phyloP scores from a whole-genome alignment of 495 filamentous ascomycete genomes.

The Podospora pseudoanserina region DNA sequence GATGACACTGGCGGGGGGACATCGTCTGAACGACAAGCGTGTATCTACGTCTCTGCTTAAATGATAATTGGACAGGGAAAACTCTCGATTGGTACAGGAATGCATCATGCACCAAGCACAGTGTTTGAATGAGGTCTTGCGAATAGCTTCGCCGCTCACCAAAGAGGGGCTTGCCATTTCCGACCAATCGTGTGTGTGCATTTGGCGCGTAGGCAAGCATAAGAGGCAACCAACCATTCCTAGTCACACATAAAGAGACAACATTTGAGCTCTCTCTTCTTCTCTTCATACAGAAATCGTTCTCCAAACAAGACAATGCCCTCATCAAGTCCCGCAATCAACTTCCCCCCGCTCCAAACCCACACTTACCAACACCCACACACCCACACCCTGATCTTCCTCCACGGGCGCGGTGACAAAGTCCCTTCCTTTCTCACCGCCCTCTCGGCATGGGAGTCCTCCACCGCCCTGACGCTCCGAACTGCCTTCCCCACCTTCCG shows the following conservation, averaged over 20 bases:
- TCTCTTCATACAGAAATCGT: neutral
- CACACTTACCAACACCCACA: neutral
- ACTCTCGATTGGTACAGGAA: neutral
- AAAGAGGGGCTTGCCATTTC: neutral
- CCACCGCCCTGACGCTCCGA: slow-evolving; percentile 19
- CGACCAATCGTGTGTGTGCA: neutral
- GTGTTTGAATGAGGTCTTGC: neutral
- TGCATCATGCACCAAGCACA: neutral
- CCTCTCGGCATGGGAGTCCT: slow-evolving; percentile 1
- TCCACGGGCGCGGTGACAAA: slow-evolving; percentile 5
- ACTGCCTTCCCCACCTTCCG: slow-evolving; percentile 30
- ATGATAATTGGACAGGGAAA: neutral
- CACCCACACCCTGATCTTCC: slow-evolving; percentile 7
- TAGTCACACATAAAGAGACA: neutral
- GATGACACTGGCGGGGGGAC: too few species aligned
- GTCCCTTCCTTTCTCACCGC: neutral
- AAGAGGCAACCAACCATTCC: neutral
- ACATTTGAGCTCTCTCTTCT: neutral
- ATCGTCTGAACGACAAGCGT: neutral
- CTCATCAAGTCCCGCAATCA: neutral
- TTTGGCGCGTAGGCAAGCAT: neutral
- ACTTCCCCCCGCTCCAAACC: neutral
- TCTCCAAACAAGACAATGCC: neutral
- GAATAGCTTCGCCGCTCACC: neutral
- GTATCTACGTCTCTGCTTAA: neutral